Conservation (phyloP, 2,329 filamentous ascomycete species). For the Colletotrichum endophyticum region DNA sequence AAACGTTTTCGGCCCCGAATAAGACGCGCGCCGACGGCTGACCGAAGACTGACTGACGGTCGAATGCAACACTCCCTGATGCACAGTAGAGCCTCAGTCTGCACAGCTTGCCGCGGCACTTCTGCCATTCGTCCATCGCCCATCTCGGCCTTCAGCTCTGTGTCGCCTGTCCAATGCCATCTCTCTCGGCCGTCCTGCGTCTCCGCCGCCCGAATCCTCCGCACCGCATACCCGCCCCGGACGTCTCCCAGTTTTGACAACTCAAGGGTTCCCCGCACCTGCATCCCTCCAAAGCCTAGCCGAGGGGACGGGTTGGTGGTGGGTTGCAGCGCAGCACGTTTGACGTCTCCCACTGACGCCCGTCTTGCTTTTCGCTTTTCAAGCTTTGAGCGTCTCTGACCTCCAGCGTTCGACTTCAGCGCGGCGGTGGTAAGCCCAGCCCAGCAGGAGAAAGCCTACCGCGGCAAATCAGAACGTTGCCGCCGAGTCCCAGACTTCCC, state of each 20-base stretch:
- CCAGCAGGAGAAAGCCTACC: neutral
- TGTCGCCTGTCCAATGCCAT: neutral
- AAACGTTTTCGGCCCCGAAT: conserved; percentile 2
- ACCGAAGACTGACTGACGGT: neutral
- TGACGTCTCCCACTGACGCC: neutral
- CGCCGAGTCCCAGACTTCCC: neutral
- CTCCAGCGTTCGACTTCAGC: neutral
- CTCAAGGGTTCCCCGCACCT: conserved; percentile 14
- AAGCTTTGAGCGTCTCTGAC: neutral
- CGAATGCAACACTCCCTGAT: neutral
- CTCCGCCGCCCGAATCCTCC: neutral
- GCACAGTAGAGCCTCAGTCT: neutral
- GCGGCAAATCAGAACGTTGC: neutral
- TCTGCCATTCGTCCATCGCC: neutral
- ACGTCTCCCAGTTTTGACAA: neutral
- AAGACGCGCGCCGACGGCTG: neutral
- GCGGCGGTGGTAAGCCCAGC: neutral
- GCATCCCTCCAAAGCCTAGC: neutral
- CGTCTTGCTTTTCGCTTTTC: neutral
- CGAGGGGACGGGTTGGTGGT: neutral
- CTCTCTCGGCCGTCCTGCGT: neutral
- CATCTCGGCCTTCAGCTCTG: neutral
- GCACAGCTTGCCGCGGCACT: neutral
- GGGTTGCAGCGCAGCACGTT: conserved; percentile 5
- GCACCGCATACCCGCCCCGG: neutral